phyloP scores from a whole-genome alignment of 768 basidiomycete genomes.

The Tricholoma terreum region DNA sequence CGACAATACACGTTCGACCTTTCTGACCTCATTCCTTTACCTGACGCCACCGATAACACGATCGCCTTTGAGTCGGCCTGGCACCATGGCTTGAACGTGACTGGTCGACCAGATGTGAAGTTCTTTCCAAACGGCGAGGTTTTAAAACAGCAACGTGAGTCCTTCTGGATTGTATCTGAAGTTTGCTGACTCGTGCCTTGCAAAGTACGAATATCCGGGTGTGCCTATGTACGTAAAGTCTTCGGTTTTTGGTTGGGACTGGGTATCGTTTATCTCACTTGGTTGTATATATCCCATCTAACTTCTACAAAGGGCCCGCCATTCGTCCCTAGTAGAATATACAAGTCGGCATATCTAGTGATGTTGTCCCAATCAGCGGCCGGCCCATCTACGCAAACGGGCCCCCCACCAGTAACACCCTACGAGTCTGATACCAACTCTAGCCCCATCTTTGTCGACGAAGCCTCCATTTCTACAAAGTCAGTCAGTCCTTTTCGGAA shows the following conservation, averaged over 20 bases:
- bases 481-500: conserved; percentile 44
- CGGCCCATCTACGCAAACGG: conserved; percentile 12
- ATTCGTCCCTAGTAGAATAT: no score
- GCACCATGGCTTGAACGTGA: conserved; percentile 54
- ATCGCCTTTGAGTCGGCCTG: conserved; percentile 53
- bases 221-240: conserved; percentile 51
- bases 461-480: conserved; percentile 53
- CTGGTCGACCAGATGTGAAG: conserved; percentile 46
- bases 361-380: conserved; percentile 28
- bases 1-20: conserved; percentile 53
- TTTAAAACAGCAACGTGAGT: conserved; percentile 2
- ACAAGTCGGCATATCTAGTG: conserved; percentile 10
- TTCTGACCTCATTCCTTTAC: conserved; percentile 37
- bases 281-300: neutral
- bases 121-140: conserved; percentile 35
- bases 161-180: neutral
- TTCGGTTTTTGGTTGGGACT: conserved; percentile 62
- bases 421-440: conserved; percentile 47
- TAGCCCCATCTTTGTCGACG: conserved; percentile 51
- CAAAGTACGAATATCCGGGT: conserved; percentile 49
- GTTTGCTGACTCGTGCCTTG: neutral
- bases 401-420: conserved; percentile 15
- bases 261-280: conserved; percentile 32
- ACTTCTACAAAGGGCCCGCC: conserved; percentile 45
- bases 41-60: conserved; percentile 33